Conservation (phyloP, 768 basidiomycete genomes). For the Amanita polypyramis region DNA sequence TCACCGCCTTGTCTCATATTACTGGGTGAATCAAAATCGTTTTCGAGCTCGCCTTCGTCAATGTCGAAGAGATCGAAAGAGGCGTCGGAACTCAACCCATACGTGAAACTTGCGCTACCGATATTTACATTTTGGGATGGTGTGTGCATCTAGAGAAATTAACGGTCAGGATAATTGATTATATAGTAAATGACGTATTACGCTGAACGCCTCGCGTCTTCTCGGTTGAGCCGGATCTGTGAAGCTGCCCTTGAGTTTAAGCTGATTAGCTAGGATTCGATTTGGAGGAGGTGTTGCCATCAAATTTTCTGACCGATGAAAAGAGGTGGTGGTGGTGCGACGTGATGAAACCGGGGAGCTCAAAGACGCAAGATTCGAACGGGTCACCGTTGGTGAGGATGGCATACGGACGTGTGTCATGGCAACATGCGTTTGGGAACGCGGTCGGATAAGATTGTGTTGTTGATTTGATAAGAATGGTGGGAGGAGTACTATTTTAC, state of each 20-base stretch:
- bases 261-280: conserved; percentile 37
- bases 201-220: conserved; percentile 32
- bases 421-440: conserved; percentile 47
- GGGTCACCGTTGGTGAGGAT: conserved; percentile 25
- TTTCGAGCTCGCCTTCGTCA: conserved; percentile 58
- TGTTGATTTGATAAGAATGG: conserved; percentile 41
- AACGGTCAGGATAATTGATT: conserved; percentile 11
- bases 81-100: conserved; percentile 29
- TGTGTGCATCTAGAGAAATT: conserved; percentile 20
- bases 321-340: conserved; percentile 16
- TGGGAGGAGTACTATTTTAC: conserved; percentile 38
- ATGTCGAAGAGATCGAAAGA: conserved; percentile 60
- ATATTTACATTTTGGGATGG: conserved; percentile 19
- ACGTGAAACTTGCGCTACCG: conserved; percentile 21
- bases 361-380: conserved; percentile 17
- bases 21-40: conserved; percentile 23
- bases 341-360: conserved; percentile 25
- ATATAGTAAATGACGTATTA: conserved; percentile 24
- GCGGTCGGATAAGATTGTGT: conserved; percentile 37
- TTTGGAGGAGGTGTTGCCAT: conserved; percentile 65
- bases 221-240: conserved; percentile 59
- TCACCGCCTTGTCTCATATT: conserved; percentile 21
- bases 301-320: conserved; percentile 25
- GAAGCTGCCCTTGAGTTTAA: conserved; percentile 58
- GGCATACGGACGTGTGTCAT: conserved; percentile 22